phyloP scores from a whole-genome alignment of 768 basidiomycete genomes.

The Fomitopsis pulvina region DNA sequence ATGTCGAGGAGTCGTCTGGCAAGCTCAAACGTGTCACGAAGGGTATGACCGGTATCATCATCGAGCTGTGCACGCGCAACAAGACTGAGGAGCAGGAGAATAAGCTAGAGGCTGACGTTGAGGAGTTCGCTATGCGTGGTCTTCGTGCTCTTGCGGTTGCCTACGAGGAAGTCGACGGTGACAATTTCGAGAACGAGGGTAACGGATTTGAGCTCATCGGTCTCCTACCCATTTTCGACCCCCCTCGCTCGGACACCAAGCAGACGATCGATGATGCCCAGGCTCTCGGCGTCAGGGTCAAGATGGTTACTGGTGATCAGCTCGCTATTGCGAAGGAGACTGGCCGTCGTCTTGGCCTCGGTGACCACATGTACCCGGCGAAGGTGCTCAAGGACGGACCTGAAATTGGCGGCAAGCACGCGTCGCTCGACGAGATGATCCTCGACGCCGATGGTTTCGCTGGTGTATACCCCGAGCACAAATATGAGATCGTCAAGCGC shows the following conservation, averaged over 20 bases:
- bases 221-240: constrained; percentile 96
- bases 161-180: constrained; percentile 84
- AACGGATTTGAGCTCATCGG: constrained; percentile 97
- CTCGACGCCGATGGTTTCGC: constrained; percentile 99
- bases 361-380: constrained; percentile 99
- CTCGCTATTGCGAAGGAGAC: constrained; percentile 99
- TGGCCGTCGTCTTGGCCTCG: constrained; percentile 93
- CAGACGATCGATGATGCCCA: constrained; percentile 99
- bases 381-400: constrained; percentile 98
- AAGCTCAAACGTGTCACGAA: constrained; percentile 98
- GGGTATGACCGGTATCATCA: constrained; percentile 99
- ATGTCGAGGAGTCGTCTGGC: constrained; percentile 87
- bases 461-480: constrained; percentile 99
- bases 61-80: constrained; percentile 95
- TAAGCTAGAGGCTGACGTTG: constrained; percentile 89
- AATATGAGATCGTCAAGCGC: constrained; percentile 99
- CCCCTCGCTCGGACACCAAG: constrained; percentile 98
- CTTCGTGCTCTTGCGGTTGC: constrained; percentile 96
- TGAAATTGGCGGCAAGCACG: constrained; percentile 76
- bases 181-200: constrained; percentile 79
- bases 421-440: constrained; percentile 92
- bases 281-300: constrained; percentile 95
- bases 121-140: constrained; percentile 93
- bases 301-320: constrained; percentile 99
- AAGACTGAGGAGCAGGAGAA: constrained; percentile 92